Conservation (phyloP, 75 land plant species). For the Pinus tabuliformis region DNA sequence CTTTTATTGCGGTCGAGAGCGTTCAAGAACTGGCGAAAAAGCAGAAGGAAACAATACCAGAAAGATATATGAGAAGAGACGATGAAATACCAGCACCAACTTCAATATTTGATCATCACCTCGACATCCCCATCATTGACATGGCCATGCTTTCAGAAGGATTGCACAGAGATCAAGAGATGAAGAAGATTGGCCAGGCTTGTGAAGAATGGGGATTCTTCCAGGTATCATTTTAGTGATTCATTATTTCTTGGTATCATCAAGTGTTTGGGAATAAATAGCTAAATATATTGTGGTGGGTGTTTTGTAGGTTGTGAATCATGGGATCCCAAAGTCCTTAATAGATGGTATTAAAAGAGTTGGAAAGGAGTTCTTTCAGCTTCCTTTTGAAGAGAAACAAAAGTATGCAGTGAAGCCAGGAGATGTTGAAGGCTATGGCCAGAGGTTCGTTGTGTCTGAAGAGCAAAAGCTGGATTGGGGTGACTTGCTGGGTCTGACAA, state of each 20-base stretch:
- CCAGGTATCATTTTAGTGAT: constrained; percentile 18
- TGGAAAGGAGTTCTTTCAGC: constrained; percentile 23
- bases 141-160: constrained; percentile 12
- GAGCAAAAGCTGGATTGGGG: constrained; percentile 39
- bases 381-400: constrained; percentile 30
- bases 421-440: constrained; percentile 39
- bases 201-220: constrained; percentile 42
- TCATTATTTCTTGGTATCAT: background rate
- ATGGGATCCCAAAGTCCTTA: constrained; percentile 31
- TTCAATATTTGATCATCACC: background rate
- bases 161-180: constrained; percentile 12
- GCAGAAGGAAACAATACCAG: background rate
- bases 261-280: background rate
- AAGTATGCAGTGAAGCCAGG: constrained; percentile 14
- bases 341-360: constrained; percentile 16
- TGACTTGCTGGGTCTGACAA: constrained; percentile 20
- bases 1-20: background rate
- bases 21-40: background rate
- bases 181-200: constrained; percentile 18
- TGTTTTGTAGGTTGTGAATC: constrained; percentile 43
- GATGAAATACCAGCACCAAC: background rate
- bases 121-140: constrained; percentile 15
- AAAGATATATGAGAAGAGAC: background rate
- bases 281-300: background rate
- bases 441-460: constrained; percentile 29